Conservation (phyloP, 1,284 basidiomycete genomes). For the Rhodofomes roseus region DNA sequence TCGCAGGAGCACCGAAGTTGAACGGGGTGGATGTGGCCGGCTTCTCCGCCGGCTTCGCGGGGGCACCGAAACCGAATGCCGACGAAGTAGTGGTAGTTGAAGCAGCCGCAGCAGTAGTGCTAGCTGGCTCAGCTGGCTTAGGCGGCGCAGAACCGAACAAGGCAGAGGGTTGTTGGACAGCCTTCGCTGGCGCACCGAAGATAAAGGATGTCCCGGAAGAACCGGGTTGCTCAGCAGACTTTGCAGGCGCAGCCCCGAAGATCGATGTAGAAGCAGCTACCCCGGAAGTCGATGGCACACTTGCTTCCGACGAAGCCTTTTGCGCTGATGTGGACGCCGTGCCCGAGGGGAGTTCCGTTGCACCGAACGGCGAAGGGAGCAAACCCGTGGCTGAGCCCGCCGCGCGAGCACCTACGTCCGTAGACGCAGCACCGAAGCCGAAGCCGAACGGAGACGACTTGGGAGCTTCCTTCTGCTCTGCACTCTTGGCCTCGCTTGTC, state of each 20-base stretch:
- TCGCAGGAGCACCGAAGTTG: conserved; percentile 18
- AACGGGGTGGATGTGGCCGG: conserved; percentile 8
- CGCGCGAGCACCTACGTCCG: conserved; percentile 6
- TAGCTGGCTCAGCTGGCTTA: background rate
- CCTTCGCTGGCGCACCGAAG: background rate
- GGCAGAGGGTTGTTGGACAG: background rate
- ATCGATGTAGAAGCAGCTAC: background rate
- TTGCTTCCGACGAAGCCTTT: background rate
- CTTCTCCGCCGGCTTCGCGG: conserved; percentile 4
- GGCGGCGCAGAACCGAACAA: background rate
- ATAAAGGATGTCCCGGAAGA: background rate
- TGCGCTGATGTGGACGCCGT: conserved; percentile 10
- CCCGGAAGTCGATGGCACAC: background rate
- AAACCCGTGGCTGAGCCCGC: background rate
- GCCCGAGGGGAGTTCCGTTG: no score
- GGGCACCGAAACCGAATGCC: conserved; percentile 1
- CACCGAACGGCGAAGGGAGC: conserved; percentile 7
- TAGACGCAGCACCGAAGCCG: background rate
- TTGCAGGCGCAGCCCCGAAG: conserved; percentile 1
- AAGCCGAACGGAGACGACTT: background rate
- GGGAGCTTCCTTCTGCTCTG: background rate
- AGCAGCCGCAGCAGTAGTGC: background rate
- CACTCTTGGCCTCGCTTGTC: background rate
- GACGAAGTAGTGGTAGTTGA: background rate
- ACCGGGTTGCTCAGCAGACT: background rate